Base-by-base conservation (phyloP, 208 protist genomes). In the Trypanosomatidae sp. region DNA sequence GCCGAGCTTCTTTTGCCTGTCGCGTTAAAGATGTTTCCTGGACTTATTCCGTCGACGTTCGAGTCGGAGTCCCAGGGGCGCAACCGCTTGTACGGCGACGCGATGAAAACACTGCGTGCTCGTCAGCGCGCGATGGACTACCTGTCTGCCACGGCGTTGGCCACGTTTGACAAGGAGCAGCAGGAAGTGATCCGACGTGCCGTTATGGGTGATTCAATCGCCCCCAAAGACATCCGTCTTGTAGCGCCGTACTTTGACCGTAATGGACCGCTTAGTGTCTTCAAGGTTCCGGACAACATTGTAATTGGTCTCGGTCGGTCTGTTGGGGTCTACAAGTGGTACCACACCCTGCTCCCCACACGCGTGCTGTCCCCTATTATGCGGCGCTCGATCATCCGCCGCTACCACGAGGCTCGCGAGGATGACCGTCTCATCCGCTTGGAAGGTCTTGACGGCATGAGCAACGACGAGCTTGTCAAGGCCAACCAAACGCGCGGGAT, bases 1-100 rank as follows among this genome's bases (percentile, higher is more conserved):
- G 85, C 95, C 17, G 98, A 99, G 77, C 86, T 99, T 55, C 83
- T 98, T 52, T 85, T 99, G 46, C 98, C 98, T 5, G 87, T 99
- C 41, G 83, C 94, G 10, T 83, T 99, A 41, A 98, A 98, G 72
- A 94, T 99, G 82, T 99, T 99, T 84, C 98, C 98, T 33, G 97
- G 97, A 22, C 84, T 99, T 52, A 97, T 99, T 66, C 98, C 98
- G 33, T 98, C 91, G 22, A 99, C 97, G 6, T 99, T 99, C 81
- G 90, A 98, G 73, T 93, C 92, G 2, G 81, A 95, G 73, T 87
- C 81, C 28, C 94, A 98, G 69, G 90, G 92, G 13, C 80, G 89
- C 66, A 97, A 96, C 71, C 86, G 90, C 28, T 82, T 84, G 17
- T 97, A 91, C 80, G 76, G 67, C 17, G 86, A 88, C 39, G 84